Percentiles rank a stretch among this genome's conserved stretches.
phyloP scores from a whole-genome alignment of 2,329 filamentous ascomycete genomes.

The Cladosporium sp. region DNA sequence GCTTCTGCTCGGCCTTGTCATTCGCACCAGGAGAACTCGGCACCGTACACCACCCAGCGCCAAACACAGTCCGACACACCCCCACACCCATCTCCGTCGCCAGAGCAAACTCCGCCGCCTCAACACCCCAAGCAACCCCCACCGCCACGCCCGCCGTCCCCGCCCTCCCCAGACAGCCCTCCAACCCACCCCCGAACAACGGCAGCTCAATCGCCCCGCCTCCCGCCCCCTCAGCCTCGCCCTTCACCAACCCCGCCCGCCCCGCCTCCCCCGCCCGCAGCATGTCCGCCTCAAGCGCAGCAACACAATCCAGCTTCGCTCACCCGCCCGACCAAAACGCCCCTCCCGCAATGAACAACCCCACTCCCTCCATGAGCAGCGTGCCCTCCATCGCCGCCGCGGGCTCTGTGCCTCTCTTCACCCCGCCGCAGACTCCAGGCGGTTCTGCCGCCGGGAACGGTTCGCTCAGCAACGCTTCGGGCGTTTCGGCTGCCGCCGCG shows the following conservation, averaged over 20 bases:
- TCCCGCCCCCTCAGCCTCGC: slow-evolving; percentile 51
- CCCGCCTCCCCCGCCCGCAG: slow-evolving; percentile 77
- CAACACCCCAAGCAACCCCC: slow-evolving; percentile 38
- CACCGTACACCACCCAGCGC: slow-evolving; percentile 68
- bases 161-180: slow-evolving; percentile 64
- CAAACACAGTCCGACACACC: slow-evolving; percentile 36
- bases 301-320: slow-evolving; percentile 53
- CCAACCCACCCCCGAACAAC: slow-evolving; percentile 23
- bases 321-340: slow-evolving; percentile 43
- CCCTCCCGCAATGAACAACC: slow-evolving; percentile 32
- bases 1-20: slow-evolving; percentile 89
- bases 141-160: slow-evolving; percentile 45
- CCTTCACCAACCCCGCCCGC: slow-evolving; percentile 45
- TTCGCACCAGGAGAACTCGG: slow-evolving; percentile 83
- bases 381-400: slow-evolving; percentile 35
- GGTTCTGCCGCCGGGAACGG: neutral
- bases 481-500: too few relatives aligned
- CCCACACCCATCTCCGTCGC: slow-evolving; percentile 36
- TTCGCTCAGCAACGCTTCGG: slow-evolving; percentile 6
- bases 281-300: slow-evolving; percentile 78
- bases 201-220: slow-evolving; percentile 13
- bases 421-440: slow-evolving; percentile 82
- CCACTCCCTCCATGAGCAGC: slow-evolving; percentile 30
- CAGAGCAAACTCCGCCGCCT: slow-evolving; percentile 34
- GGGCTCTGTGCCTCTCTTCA: slow-evolving; percentile 42